Base-by-base conservation (phyloP, 192 early-diverging fungal genomes). In the Entrophospora sp. region DNA sequence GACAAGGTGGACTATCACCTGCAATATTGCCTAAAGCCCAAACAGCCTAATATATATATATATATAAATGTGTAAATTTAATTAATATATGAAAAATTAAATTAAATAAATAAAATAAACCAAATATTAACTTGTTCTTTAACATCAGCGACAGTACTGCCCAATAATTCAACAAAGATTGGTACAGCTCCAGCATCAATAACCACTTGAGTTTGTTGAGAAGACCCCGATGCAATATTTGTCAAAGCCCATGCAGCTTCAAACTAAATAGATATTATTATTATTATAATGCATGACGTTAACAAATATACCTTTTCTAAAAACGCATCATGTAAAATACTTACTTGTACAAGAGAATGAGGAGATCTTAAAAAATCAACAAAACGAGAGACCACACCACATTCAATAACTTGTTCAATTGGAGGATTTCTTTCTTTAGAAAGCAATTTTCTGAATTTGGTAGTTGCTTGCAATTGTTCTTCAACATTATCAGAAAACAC, bases 11-110 rank as follows among this genome's bases (percentile, higher is more conserved):
- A 67, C 83, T 88, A 82, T 98, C 96, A 30, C 96, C 96, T 44
- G 96, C 96, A 87, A 98, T 98, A 79, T 98, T 98, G 61, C 96
- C 96, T 49, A 98, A 82, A 36, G 96, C 96, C 96, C 96, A 98
- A 61, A 98, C 96, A 44, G 93, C 95, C 83, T 89, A 71, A 42
- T 13, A 13, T 24, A 28, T n/a, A 58, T 25, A 44, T 28, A 9
- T 51, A 35, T 22, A 18, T 30, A 20, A 34, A 37, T n/a, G 10
- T 46, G 9, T 32, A 35, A 18, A n/a, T n/a, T n/a, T 34, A 57
- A 34, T 18, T 46, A 35, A 16, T 4, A 5, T n/a, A 37, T 44
- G 3, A 37, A 66, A 14, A 16, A 46, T 27, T 8, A 45, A 30
- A 20, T 27, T 4, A 6, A 24, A 20, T n/a, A 4, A 37, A 16